Conservation (phyloP, 2,329 filamentous ascomycete species). For the Helminthosporium solani region DNA sequence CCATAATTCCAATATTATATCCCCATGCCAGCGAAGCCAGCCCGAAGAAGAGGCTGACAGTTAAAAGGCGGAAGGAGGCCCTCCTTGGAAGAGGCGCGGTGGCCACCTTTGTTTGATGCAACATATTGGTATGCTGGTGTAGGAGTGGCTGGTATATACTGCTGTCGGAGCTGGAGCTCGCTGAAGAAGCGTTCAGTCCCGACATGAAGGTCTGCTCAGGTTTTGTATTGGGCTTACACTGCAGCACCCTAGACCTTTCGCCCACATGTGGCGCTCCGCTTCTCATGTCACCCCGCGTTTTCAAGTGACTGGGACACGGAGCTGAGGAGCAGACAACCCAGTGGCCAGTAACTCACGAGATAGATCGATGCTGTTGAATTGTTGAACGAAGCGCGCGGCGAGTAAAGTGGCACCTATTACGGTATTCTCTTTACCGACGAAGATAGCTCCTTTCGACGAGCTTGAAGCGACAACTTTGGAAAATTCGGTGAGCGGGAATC, state of each 20-base stretch:
- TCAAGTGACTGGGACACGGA: conserved; percentile 10
- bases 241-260: conserved; percentile 8
- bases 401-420: no score
- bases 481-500: no score
- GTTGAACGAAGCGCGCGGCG: no score
- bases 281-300: conserved; percentile 14
- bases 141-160: conserved; percentile 4
- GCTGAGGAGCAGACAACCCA: background rate
- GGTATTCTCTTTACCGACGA: no score
- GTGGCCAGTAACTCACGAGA: no score
- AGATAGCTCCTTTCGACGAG: no score
- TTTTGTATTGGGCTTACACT: conserved; percentile 10
- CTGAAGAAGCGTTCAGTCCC: background rate
- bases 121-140: background rate
- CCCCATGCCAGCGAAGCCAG: conserved; percentile 60
- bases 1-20: conserved; percentile 60
- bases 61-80: conserved; percentile 19
- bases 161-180: background rate
- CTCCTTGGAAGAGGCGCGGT: conserved; percentile 10
- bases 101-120: conserved; percentile 7
- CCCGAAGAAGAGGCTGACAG: conserved; percentile 55
- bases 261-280: conserved; percentile 13
- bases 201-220: background rate
- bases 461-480: no score
- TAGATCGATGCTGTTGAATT: no score